phyloP scores from a whole-genome alignment of 257 asterid species.

The Scutellaria barbata region DNA sequence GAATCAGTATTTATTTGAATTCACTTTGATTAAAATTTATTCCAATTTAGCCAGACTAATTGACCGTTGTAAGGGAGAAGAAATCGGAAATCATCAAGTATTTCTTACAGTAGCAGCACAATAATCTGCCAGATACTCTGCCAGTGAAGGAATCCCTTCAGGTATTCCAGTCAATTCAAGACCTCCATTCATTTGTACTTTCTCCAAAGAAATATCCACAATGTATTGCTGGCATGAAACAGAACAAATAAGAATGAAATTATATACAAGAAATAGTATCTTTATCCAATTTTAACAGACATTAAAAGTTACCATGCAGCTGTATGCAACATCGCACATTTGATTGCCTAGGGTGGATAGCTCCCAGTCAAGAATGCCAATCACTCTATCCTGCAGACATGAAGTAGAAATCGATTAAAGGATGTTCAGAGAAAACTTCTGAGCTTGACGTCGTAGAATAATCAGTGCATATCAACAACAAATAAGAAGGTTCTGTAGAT shows the following conservation, averaged over 20 bases:
- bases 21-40: no score
- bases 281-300: constrained; percentile 13
- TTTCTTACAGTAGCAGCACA: constrained; percentile 79
- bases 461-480: constrained; percentile 12
- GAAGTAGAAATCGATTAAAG: constrained; percentile 21
- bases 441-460: not conserved
- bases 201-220: constrained; percentile 59
- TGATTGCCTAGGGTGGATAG: constrained; percentile 94
- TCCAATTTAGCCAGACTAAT: no score
- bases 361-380: constrained; percentile 97
- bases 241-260: constrained; percentile 19
- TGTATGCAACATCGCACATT: constrained; percentile 94
- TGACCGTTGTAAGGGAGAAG: constrained; percentile 11
- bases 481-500: constrained; percentile 11
- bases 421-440: constrained; percentile 5
- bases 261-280: not conserved
- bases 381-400: constrained; percentile 82
- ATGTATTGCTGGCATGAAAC: constrained; percentile 68
- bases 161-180: constrained; percentile 67
- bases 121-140: constrained; percentile 75
- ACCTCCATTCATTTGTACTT: constrained; percentile 57
- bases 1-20: no score
- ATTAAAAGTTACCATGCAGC: constrained; percentile 70
- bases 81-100: constrained; percentile 6
- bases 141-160: constrained; percentile 80